Conservation (phyloP, 495 filamentous ascomycete species). For the Lophium mytilinum region DNA sequence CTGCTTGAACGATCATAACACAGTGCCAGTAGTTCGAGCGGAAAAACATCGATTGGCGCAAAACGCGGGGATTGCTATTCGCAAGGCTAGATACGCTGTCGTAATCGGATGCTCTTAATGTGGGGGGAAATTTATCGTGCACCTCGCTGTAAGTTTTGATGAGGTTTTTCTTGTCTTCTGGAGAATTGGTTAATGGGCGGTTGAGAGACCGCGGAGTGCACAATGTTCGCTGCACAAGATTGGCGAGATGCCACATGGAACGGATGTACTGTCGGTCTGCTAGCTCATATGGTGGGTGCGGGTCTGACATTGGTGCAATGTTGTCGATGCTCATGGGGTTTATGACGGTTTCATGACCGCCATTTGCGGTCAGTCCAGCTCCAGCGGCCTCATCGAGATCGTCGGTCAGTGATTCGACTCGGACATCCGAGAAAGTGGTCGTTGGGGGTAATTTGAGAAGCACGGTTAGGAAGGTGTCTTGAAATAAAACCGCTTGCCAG, state of each 20-base stretch:
- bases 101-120: conserved; percentile 54
- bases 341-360: conserved; percentile 11
- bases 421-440: conserved; percentile 65
- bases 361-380: conserved; percentile 4
- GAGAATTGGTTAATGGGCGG: conserved; percentile 51
- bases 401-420: conserved; percentile 51
- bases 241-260: conserved; percentile 63
- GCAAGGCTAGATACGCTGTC: conserved; percentile 43
- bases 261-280: conserved; percentile 58
- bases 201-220: conserved; percentile 59
- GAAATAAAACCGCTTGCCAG: conserved; percentile 66
- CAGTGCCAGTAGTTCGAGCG: conserved; percentile 67
- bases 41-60: conserved; percentile 60
- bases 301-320: conserved; percentile 27
- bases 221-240: conserved; percentile 60
- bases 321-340: conserved; percentile 37
- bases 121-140: conserved; percentile 53
- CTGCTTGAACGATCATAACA: conserved; percentile 59
- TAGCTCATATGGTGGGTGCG: conserved; percentile 24
- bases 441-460: conserved; percentile 61
- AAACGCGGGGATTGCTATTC: conserved; percentile 46
- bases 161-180: conserved; percentile 51
- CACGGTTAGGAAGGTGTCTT: conserved; percentile 72
- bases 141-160: conserved; percentile 53
- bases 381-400: conserved; percentile 37